Conservation (phyloP, 2,329 filamentous ascomycete genomes). For the Xylariaceae sp. region DNA sequence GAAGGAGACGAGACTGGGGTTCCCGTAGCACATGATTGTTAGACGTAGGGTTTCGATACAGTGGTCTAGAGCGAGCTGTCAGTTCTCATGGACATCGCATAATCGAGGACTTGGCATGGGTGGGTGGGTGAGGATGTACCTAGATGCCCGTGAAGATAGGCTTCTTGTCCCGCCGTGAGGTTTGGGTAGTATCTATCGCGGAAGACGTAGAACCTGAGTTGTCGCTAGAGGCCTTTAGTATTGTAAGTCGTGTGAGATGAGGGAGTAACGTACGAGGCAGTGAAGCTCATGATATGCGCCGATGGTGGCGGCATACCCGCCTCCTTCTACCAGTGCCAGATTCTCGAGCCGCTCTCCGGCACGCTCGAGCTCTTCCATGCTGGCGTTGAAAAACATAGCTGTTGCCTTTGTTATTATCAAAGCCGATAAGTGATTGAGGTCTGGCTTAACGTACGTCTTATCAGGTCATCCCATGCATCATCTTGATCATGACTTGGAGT, state of each 20-base stretch:
- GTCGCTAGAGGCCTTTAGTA: constrained; percentile 3
- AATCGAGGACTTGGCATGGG: not conserved
- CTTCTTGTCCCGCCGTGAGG: constrained; percentile 5
- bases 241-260: no score
- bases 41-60: constrained; percentile 15
- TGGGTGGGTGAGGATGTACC: constrained; percentile 1
- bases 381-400: constrained; percentile 13
- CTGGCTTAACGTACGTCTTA: not conserved
- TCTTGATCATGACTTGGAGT: not conserved
- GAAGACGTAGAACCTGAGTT: constrained; percentile 17
- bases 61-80: constrained; percentile 5
- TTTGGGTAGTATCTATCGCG: constrained; percentile 14
- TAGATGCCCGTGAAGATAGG: constrained; percentile 11
- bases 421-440: not conserved
- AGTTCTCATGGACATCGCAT: not conserved
- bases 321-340: not conserved
- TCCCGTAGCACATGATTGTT: constrained; percentile 17
- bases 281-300: constrained; percentile 20
- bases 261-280: constrained; percentile 10
- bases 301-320: constrained; percentile 13
- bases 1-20: constrained; percentile 9
- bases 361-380: constrained; percentile 4
- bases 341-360: constrained; percentile 6
- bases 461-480: constrained; percentile 3
- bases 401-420: not conserved